Conservation (phyloP, 2,329 filamentous ascomycete genomes). For the Drechslerella dactyloides region DNA sequence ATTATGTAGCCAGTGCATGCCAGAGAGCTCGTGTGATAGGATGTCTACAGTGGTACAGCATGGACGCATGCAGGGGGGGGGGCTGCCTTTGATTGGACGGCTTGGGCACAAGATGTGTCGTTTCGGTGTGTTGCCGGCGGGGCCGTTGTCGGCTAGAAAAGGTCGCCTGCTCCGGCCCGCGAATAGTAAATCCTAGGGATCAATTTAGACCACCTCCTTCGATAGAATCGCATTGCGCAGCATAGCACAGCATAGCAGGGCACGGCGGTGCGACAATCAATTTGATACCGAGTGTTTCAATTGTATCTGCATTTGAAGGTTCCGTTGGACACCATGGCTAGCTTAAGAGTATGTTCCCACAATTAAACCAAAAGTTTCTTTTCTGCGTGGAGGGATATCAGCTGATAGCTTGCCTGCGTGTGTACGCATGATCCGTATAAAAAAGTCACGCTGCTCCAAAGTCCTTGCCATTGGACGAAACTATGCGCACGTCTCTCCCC, state of each 20-base stretch:
- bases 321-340: slow-evolving; percentile 26
- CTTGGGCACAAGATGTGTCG: slow-evolving; percentile 16
- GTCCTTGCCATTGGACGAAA: slow-evolving; percentile 48
- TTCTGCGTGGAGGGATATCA: neutral
- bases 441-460: slow-evolving; percentile 45
- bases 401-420: slow-evolving; percentile 3
- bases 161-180: neutral
- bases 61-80: neutral
- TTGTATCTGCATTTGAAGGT: neutral
- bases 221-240: neutral
- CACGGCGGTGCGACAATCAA: neutral
- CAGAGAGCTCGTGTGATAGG: slow-evolving; percentile 2
- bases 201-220: neutral
- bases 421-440: neutral
- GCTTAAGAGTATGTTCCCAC: slow-evolving; percentile 27
- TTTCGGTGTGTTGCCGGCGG: slow-evolving; percentile 21
- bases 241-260: slow-evolving; percentile 4
- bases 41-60: neutral
- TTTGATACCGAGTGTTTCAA: neutral
- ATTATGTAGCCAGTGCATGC: neutral
- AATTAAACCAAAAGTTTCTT: neutral
- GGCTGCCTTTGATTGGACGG: slow-evolving; percentile 27
- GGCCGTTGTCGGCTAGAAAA: slow-evolving; percentile 1
- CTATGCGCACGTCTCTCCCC: slow-evolving; percentile 38
- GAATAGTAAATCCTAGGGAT: too few relatives aligned